A percentile compares a stretch with the other conserved stretches of the same genome.
These are phyloP conservation scores for Leishmania mexicana DNA, from an alignment of 208 protist genomes.

Conservation along the genomic window DNA sequence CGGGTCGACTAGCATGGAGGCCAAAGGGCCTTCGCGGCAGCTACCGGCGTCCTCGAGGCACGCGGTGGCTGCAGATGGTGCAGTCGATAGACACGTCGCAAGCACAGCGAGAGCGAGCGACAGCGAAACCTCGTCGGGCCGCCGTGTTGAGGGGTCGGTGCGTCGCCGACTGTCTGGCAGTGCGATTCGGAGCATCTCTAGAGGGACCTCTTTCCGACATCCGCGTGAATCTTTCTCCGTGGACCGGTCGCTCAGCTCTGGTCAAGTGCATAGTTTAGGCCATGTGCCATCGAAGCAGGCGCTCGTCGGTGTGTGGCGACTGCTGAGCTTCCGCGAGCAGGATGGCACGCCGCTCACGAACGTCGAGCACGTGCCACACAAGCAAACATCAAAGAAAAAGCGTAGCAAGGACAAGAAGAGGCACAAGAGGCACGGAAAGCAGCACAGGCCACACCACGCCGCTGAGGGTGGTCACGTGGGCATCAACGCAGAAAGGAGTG, in stretches of 20 bases:
- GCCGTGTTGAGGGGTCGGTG: neutral
- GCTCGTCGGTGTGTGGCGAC: slow-evolving; percentile 16
- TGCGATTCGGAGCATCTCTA: slow-evolving; percentile 7
- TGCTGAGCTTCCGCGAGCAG: slow-evolving; percentile 44
- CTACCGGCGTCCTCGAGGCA: neutral
- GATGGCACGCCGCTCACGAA: slow-evolving; percentile 36
- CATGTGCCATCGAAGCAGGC: slow-evolving; percentile 18
- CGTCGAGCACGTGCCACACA: slow-evolving; percentile 21
- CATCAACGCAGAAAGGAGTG: too few relatives aligned
- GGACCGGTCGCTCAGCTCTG: slow-evolving; percentile 14
- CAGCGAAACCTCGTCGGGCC: neutral
- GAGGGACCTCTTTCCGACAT: neutral
- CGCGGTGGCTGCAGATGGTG: neutral
- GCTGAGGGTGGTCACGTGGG: neutral
- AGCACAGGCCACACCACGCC: slow-evolving; percentile 12
- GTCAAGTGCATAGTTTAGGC: neutral
- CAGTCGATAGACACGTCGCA: neutral
- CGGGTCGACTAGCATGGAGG: neutral
- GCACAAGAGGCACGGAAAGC: slow-evolving; percentile 22
- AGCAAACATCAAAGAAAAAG: slow-evolving; percentile 19
- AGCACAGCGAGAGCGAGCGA: neutral
- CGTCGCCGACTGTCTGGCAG: slow-evolving; percentile 9
- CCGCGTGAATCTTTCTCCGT: slow-evolving; percentile 8
- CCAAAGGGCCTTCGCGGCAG: neutral
- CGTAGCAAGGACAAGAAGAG: slow-evolving; percentile 21